A percentile compares a stretch with the other conserved stretches of the same genome.
These are phyloP conservation scores for Gyrodon lividus DNA, from an alignment of 768 basidiomycete genomes.

Conservation along the genomic window DNA sequence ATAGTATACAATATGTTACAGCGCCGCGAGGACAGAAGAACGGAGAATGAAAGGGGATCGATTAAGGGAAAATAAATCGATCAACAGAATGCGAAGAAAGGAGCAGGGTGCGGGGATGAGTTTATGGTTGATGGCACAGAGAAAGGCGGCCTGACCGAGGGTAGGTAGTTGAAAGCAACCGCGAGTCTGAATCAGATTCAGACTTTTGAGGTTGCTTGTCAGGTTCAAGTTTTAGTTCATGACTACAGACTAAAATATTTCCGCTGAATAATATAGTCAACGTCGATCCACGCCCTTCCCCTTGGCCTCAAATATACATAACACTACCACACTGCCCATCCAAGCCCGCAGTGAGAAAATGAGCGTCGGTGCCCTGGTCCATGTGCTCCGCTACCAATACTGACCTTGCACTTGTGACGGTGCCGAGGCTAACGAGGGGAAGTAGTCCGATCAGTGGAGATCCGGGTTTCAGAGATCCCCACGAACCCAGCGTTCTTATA, in stretches of 20 bases:
- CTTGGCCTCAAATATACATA: neutral
- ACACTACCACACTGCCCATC: neutral
- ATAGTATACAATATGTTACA: slow-evolving; percentile 19
- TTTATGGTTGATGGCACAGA: neutral
- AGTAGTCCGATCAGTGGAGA: slow-evolving; percentile 28
- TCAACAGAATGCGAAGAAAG: slow-evolving; percentile 6
- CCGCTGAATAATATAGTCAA: slow-evolving; percentile 23
- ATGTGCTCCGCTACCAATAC: neutral
- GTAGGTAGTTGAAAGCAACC: slow-evolving; percentile 3
- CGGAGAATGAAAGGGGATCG: slow-evolving; percentile 22
- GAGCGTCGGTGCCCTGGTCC: slow-evolving; percentile 1
- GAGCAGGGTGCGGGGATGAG: slow-evolving; percentile 3
- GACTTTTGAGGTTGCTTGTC: neutral
- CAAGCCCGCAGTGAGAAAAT: neutral
- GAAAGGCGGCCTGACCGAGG: neutral
- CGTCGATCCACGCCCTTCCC: neutral
- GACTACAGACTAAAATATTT: slow-evolving; percentile 22
- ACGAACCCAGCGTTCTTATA: neutral
- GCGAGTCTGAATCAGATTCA: slow-evolving; percentile 2
- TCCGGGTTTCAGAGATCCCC: slow-evolving; percentile 28
- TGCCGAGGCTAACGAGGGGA: slow-evolving; percentile 19
- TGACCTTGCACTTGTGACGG: no score
- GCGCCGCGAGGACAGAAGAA: slow-evolving; percentile 12
- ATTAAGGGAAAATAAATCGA: slow-evolving; percentile 11
- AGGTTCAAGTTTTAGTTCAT: slow-evolving; percentile 25